A percentile compares a stretch with the other conserved stretches of the same genome.
phyloP scores from a whole-genome alignment of 140 eudicot genomes.

The Anethum foeniculum region DNA sequence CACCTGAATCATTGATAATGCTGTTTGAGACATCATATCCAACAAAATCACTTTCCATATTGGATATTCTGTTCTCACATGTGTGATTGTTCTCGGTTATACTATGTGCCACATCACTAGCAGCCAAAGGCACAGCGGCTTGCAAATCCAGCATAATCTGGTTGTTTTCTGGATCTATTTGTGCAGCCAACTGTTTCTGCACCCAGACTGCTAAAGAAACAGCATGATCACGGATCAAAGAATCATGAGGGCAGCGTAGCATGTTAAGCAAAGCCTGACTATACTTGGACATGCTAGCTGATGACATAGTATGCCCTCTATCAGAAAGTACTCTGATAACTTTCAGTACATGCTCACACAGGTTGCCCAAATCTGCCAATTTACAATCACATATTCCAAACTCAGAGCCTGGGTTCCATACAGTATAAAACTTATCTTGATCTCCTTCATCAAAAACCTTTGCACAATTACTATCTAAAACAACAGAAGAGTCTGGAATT shows the following conservation, averaged over 20 bases:
- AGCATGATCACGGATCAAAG: slow-evolving; percentile 65
- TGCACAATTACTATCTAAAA: slow-evolving; percentile 44
- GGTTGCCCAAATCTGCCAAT: slow-evolving; percentile 56
- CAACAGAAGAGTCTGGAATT: slow-evolving; percentile 50
- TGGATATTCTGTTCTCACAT: background rate
- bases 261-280: slow-evolving; percentile 47
- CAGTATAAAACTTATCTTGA: slow-evolving; percentile 25
- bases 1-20: slow-evolving; percentile 6
- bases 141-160: background rate
- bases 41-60: slow-evolving; percentile 10
- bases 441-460: slow-evolving; percentile 49
- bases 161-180: slow-evolving; percentile 17
- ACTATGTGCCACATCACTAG: slow-evolving; percentile 1
- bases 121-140: background rate
- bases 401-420: slow-evolving; percentile 78
- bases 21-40: slow-evolving; percentile 3
- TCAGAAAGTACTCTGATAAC: slow-evolving; percentile 33
- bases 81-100: background rate
- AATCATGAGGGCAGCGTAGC: slow-evolving; percentile 64
- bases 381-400: slow-evolving; percentile 62
- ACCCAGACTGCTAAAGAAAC: slow-evolving; percentile 59
- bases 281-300: slow-evolving; percentile 52
- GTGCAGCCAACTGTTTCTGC: slow-evolving; percentile 39
- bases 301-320: slow-evolving; percentile 33
- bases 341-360: slow-evolving; percentile 76